These are phyloP conservation scores for Chamaecyparis obtusa DNA, from an alignment of 75 land plant species.

Conservation along the genomic window DNA sequence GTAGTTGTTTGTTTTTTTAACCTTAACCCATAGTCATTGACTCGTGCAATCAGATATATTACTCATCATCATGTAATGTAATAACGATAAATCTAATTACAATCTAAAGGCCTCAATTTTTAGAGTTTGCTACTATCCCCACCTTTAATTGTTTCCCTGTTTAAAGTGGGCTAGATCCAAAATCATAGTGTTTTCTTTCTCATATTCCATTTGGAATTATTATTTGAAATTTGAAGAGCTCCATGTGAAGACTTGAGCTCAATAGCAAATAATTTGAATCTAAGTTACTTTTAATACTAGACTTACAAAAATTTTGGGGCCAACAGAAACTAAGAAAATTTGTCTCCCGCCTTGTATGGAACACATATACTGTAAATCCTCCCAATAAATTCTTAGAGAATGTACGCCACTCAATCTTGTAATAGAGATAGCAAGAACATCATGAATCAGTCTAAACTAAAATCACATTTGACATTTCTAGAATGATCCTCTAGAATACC, in stretches of 20 bases:
- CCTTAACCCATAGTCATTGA: too few relatives aligned
- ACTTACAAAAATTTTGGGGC: not conserved
- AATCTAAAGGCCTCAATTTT: too few relatives aligned
- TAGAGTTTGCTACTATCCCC: too few relatives aligned
- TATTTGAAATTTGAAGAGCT: not conserved
- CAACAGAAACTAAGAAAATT: not conserved
- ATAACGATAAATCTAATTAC: too few relatives aligned
- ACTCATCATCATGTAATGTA: too few relatives aligned
- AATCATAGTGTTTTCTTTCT: too few relatives aligned
- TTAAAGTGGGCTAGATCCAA: too few relatives aligned
- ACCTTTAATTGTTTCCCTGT: too few relatives aligned
- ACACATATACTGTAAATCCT: not conserved
- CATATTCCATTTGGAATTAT: too few relatives aligned
- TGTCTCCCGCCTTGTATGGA: not conserved
- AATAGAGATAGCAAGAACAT: not conserved
- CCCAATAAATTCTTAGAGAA: not conserved
- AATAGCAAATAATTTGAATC: not conserved
- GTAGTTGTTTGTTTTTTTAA: too few relatives aligned
- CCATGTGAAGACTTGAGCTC: not conserved
- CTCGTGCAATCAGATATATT: too few relatives aligned
- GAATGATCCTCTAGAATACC: slow-evolving; percentile 33
- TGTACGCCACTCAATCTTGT: not conserved
- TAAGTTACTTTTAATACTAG: not conserved
- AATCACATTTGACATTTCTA: not conserved
- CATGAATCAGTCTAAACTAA: slow-evolving; percentile 12